Conservation (phyloP, 768 basidiomycete species). For the Sarcodon aspratus region DNA sequence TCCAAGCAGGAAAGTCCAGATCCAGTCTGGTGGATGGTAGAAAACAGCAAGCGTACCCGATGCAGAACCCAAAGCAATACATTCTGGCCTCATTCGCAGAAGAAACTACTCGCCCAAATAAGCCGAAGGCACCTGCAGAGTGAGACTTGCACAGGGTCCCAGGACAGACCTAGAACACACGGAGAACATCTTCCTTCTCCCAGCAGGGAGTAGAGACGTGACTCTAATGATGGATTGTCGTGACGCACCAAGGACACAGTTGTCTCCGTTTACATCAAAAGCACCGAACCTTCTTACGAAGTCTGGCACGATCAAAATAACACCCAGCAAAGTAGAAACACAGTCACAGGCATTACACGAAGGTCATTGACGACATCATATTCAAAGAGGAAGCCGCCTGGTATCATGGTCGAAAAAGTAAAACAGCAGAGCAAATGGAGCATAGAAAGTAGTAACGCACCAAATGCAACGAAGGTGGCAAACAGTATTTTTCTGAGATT, state of each 20-base stretch:
- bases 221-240: conserved; percentile 25
- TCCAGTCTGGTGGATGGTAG: conserved; percentile 37
- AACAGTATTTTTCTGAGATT: conserved; percentile 50
- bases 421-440: background rate
- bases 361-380: conserved; percentile 51
- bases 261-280: conserved; percentile 30
- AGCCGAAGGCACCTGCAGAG: no score
- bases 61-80: conserved; percentile 65
- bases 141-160: no score
- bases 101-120: conserved; percentile 69
- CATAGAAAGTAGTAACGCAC: conserved; percentile 24
- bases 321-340: background rate
- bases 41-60: conserved; percentile 29
- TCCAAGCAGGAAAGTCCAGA: conserved; percentile 66
- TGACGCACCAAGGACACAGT: conserved; percentile 35
- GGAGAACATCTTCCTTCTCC: conserved; percentile 1
- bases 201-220: background rate
- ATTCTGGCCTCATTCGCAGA: conserved; percentile 65
- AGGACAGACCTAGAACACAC: no score
- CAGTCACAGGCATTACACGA: background rate
- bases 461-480: conserved; percentile 65
- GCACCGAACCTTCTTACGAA: conserved; percentile 56
- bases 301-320: conserved; percentile 53
- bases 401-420: background rate
- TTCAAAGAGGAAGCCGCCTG: conserved; percentile 43